Evolutionary conservation across 495 filamentous ascomycete genomes (phyloP), one percentile per base, ranked within the genome.

Genomic region (Penicillium coprophilum): DNA sequence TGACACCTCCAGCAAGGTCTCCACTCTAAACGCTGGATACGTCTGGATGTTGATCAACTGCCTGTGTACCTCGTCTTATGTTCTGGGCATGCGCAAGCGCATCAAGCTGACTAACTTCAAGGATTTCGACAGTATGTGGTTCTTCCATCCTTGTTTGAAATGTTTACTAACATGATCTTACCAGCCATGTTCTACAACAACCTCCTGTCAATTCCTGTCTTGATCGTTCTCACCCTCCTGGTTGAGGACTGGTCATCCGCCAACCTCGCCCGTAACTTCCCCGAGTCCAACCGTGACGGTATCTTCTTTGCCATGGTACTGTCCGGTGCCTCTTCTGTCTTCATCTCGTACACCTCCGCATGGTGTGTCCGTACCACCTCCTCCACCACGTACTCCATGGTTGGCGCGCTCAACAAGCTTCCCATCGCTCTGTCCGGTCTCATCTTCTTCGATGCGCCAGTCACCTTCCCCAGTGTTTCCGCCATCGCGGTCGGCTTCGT

Each of bases 161-260:
- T 53, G 24, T 34, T 44, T 60, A 58, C 75, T 81, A 66, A 78
- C 63, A 13, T 48, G 50, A 30, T 21, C 23, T 40, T 12, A 34
- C 24, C 61, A 97, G 93, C 92, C 60, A 98, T 98, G 94, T 99
- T 93, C 77, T 99, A 99, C 80, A 99, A 99, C 85, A 99, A 99
- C 73, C 83, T 99, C 43, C 85, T 99, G 57, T 96, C 92, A 21
- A 96, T 99, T 58, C 94, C 94, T 49, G 87, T 97, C 61, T 85
- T 99, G 27, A 70, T 97, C 48, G 73, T 90, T 59, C 85, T 84
- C 76, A 93, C 95, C 24, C 75, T 96, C 50, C 64, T 96, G 57
- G 78, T 89, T 56, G 94, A 99, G 70, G 87, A 97, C 77, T 99
- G 94, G 94, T 93, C 91, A 10, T 75, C 84, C 36, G 78, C 79